Conservation (phyloP, 179 eudicot genomes). For the Camellia oleifera region DNA sequence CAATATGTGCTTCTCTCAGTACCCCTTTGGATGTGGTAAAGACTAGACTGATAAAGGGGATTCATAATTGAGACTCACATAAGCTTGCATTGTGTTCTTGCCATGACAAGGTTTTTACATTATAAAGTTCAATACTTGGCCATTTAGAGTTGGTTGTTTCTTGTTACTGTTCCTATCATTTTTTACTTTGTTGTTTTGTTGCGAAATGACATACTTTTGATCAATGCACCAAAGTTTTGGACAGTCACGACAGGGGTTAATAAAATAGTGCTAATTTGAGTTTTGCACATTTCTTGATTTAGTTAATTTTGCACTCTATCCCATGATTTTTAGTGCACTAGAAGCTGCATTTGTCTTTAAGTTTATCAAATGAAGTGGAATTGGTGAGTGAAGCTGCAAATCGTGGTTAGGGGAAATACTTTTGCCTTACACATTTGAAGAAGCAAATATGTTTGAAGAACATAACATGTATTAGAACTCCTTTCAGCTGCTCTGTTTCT, state of each 20-base stretch:
- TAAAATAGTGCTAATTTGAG: too few relatives aligned
- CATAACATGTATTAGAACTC: background rate
- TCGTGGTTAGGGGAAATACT: background rate
- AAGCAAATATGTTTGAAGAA: background rate
- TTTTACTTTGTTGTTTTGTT: background rate
- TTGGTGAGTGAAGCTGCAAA: background rate
- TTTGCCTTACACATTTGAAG: background rate
- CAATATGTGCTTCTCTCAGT: conserved; percentile 73
- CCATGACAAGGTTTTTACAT: background rate
- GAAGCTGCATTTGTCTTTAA: background rate
- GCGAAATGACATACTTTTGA: too few relatives aligned
- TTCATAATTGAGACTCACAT: background rate
- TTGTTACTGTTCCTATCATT: background rate
- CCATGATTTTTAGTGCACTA: background rate
- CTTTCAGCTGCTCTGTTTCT: background rate
- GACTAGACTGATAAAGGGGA: conserved; percentile 73
- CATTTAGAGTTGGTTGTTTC: background rate
- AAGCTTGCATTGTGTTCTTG: background rate
- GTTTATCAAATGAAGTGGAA: background rate
- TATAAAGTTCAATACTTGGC: too few relatives aligned
- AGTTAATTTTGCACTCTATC: background rate
- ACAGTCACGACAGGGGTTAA: too few relatives aligned
- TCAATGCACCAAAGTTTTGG: too few relatives aligned
- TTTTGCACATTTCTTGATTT: background rate
- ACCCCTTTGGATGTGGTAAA: conserved; percentile 92